phyloP scores from a whole-genome alignment of 2,329 filamentous ascomycete species.

The Xylariaceae sp. region DNA sequence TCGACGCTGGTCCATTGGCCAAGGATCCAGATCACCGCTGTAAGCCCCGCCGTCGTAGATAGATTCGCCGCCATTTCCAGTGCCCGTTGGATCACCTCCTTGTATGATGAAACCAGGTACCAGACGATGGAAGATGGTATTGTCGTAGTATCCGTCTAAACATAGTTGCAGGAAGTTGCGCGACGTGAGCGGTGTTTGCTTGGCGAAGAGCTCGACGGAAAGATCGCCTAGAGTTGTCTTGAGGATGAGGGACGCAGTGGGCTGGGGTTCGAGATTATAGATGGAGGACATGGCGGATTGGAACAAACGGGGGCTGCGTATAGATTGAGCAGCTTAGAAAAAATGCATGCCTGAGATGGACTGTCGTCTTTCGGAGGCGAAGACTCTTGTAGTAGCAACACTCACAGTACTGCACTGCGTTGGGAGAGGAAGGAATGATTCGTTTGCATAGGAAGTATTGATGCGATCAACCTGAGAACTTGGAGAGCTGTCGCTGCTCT shows the following conservation, averaged over 20 bases:
- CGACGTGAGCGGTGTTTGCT: constrained; percentile 84
- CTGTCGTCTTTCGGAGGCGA: too few relatives aligned
- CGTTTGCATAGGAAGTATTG: too few relatives aligned
- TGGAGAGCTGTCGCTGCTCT: too few relatives aligned
- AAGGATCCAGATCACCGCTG: constrained; percentile 67
- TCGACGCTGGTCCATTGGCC: constrained; percentile 62
- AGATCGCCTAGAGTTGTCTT: constrained; percentile 89
- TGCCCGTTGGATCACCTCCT: constrained; percentile 90
- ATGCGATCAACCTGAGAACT: too few relatives aligned
- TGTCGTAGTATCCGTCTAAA: constrained; percentile 91
- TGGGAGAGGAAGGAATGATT: too few relatives aligned
- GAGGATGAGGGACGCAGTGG: constrained; percentile 85
- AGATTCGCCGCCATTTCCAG: constrained; percentile 84
- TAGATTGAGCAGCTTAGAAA: too few relatives aligned
- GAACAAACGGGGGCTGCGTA: too few relatives aligned
- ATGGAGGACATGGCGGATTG: constrained; percentile 69
- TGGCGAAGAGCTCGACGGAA: constrained; percentile 88
- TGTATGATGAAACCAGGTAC: constrained; percentile 91
- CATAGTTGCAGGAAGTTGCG: constrained; percentile 96
- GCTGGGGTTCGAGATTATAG: constrained; percentile 92
- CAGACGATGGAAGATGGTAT: constrained; percentile 89
- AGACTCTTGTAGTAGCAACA: too few relatives aligned
- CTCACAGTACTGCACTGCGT: too few relatives aligned
- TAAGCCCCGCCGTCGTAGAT: constrained; percentile 85
- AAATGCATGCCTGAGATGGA: too few relatives aligned